These are phyloP conservation scores for Pleurotus tuoliensis DNA, from an alignment of 768 basidiomycete genomes.

Conservation along the genomic window DNA sequence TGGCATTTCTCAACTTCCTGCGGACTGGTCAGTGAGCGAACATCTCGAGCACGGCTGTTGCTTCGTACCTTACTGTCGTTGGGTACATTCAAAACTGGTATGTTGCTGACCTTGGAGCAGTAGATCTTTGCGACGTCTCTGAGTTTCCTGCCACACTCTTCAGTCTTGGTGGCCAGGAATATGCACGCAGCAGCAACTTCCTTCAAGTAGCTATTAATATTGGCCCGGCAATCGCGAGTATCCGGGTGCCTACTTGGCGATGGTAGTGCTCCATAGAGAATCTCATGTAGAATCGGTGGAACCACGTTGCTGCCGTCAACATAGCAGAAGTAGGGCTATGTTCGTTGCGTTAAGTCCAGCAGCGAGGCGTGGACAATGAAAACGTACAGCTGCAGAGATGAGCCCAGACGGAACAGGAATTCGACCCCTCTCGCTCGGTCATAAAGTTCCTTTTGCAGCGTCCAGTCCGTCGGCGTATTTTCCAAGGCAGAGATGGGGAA, in stretches of 20 bases:
- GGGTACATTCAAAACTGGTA: slow-evolving; percentile 52
- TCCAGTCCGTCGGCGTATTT: slow-evolving; percentile 52
- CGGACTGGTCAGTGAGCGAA: slow-evolving; percentile 7
- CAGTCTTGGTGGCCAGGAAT: slow-evolving; percentile 88
- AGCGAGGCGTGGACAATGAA: slow-evolving; percentile 10
- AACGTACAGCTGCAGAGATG: slow-evolving; percentile 72
- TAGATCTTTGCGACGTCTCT: slow-evolving; percentile 79
- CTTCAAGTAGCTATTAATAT: slow-evolving; percentile 33
- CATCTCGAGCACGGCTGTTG: neutral
- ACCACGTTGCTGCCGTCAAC: slow-evolving; percentile 87
- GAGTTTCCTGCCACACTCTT: slow-evolving; percentile 83
- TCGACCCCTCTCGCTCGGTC: slow-evolving; percentile 81
- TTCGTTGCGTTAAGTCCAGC: slow-evolving; percentile 11
- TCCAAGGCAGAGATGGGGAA: slow-evolving; percentile 59
- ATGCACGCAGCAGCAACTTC: slow-evolving; percentile 84
- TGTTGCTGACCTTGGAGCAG: slow-evolving; percentile 59
- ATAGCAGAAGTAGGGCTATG: slow-evolving; percentile 74
- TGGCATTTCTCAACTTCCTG: slow-evolving; percentile 79
- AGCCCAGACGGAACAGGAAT: slow-evolving; percentile 79
- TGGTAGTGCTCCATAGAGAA: slow-evolving; percentile 80
- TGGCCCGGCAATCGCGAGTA: slow-evolving; percentile 10
- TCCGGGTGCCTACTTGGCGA: slow-evolving; percentile 55
- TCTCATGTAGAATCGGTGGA: slow-evolving; percentile 89
- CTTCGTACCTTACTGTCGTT: slow-evolving; percentile 61
- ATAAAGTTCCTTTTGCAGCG: slow-evolving; percentile 70